Evolutionary conservation across 2,329 filamentous ascomycete species (phyloP).

Genomic region (Capronia coronata): DNA sequence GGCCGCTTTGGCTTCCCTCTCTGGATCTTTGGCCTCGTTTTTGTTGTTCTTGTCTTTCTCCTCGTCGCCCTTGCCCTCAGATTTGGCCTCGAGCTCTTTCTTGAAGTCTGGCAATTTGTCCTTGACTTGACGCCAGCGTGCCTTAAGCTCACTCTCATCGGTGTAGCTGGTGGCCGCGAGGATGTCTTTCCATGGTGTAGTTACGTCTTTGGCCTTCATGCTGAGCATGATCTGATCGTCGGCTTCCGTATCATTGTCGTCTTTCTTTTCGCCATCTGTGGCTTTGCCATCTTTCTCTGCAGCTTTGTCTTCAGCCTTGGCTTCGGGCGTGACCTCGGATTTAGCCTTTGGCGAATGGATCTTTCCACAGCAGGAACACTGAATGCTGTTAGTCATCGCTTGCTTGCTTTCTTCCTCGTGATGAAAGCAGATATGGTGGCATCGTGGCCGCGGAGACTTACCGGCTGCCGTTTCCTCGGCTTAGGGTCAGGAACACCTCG

Average conservation of each 20-base stretch:
- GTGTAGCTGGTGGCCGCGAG: conserved; percentile 17
- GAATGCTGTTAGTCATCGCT: not conserved
- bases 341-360: conserved; percentile 2
- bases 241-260: conserved; percentile 12
- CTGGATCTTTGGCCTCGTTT: conserved; percentile 2
- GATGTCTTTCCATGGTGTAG: conserved; percentile 26
- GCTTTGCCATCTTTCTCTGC: conserved; percentile 2
- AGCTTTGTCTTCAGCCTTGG: conserved; percentile 4
- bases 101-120: conserved; percentile 10
- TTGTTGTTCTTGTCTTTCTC: conserved; percentile 9
- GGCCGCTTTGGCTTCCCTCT: conserved; percentile 1
- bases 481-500: conserved; percentile 20
- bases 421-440: not conserved
- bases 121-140: conserved; percentile 26
- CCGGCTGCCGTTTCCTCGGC: conserved; percentile 16
- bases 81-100: conserved; percentile 5
- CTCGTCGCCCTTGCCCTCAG: not conserved
- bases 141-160: conserved; percentile 13
- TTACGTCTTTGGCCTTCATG: conserved; percentile 27
- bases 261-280: conserved; percentile 1
- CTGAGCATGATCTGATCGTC: conserved; percentile 28
- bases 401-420: not conserved
- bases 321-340: not conserved
- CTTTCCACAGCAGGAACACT: conserved; percentile 25
- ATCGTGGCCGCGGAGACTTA: not conserved